Conservation (phyloP, 768 basidiomycete genomes). For the Favolaschia claudopus region DNA sequence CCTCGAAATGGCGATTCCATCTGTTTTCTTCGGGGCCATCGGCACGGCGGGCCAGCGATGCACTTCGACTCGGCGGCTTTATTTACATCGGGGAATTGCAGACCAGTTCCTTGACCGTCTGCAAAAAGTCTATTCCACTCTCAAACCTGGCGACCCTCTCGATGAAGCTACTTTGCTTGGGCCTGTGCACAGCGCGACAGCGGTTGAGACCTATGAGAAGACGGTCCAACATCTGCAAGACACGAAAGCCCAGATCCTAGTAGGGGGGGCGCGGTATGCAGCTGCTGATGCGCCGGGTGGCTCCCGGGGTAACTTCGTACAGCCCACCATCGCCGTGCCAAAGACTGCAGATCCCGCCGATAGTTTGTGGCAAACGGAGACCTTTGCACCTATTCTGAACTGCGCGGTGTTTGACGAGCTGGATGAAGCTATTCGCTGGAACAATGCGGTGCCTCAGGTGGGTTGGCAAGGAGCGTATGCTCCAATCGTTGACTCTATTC, state of each 20-base stretch:
- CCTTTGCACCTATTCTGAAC: conserved; percentile 90
- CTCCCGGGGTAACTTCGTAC: conserved; percentile 85
- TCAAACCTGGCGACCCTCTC: conserved; percentile 89
- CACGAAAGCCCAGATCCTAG: conserved; percentile 78
- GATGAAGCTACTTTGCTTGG: conserved; percentile 77
- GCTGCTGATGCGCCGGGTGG: conserved; percentile 38
- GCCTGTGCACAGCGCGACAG: conserved; percentile 79
- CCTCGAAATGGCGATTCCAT: conserved; percentile 85
- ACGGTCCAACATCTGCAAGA: conserved; percentile 68
- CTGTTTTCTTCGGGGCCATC: conserved; percentile 93
- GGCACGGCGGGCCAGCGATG: conserved; percentile 83
- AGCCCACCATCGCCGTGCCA: conserved; percentile 84
- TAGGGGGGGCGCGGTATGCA: conserved; percentile 69
- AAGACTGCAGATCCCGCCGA: conserved; percentile 60
- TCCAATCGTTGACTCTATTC: conserved; percentile 12
- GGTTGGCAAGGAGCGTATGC: conserved; percentile 21
- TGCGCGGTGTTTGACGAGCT: conserved; percentile 87
- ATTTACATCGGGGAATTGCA: conserved; percentile 85
- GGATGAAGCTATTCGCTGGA: conserved; percentile 88
- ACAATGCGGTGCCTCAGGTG: conserved; percentile 87
- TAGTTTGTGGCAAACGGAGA: conserved; percentile 78
- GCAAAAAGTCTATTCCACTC: conserved; percentile 71
- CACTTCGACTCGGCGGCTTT: conserved; percentile 91
- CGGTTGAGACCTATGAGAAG: conserved; percentile 68
- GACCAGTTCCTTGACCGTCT: conserved; percentile 78